Evolutionary conservation across 2,329 filamentous ascomycete genomes (phyloP).

Genomic region (Metarhizium rileyi): DNA sequence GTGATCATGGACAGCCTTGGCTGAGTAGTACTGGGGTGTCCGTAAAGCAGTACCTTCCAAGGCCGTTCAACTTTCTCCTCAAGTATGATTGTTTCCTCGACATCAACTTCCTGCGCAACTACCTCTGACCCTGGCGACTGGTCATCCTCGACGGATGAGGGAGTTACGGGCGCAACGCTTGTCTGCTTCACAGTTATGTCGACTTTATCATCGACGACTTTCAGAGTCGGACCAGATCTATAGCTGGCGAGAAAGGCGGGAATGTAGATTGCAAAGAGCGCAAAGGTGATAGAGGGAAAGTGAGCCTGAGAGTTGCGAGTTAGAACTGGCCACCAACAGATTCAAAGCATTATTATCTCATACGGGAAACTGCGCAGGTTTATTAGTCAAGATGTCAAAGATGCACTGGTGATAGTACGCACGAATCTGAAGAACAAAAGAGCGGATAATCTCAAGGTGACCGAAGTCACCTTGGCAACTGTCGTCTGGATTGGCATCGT

Average conservation of each 20-base stretch:
- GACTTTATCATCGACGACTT: slow-evolving; percentile 51
- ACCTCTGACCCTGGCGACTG: slow-evolving; percentile 23
- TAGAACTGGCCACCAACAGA: background rate
- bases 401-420: slow-evolving; percentile 8
- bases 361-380: slow-evolving; percentile 25
- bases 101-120: slow-evolving; percentile 42
- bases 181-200: slow-evolving; percentile 45
- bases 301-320: slow-evolving; percentile 22
- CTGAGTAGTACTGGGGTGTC: slow-evolving; percentile 65
- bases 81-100: slow-evolving; percentile 53
- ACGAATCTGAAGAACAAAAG: slow-evolving; percentile 29
- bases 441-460: slow-evolving; percentile 25
- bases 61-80: slow-evolving; percentile 46
- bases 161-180: slow-evolving; percentile 18
- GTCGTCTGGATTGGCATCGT: slow-evolving; percentile 17
- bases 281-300: slow-evolving; percentile 44
- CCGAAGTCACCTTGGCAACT: slow-evolving; percentile 25
- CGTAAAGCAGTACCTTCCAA: slow-evolving; percentile 60
- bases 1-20: slow-evolving; percentile 55
- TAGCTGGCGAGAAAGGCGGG: slow-evolving; percentile 53
- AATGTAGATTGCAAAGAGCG: slow-evolving; percentile 56
- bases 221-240: slow-evolving; percentile 44
- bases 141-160: slow-evolving; percentile 22
- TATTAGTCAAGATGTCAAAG: slow-evolving; percentile 7
- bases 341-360: slow-evolving; percentile 8